Base-by-base conservation (phyloP, 2,329 filamentous ascomycete species). In the Fusarium brachygibbosum region DNA sequence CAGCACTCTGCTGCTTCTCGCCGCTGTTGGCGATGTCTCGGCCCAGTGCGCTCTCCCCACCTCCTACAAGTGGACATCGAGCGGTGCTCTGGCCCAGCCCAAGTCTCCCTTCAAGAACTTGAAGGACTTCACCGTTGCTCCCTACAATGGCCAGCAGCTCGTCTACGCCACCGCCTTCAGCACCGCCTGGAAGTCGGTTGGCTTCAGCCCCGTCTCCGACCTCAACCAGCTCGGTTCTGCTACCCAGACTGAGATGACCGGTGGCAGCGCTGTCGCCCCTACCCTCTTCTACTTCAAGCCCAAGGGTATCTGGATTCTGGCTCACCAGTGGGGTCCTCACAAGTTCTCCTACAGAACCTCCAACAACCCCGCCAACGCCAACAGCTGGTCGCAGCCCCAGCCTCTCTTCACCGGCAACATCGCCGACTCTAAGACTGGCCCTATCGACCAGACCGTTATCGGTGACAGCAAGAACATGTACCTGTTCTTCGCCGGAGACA, bases 401-500 rank as follows among this genome's bases (percentile, higher is more conserved):
- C 17, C 59, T 37, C 35, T 63, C 9, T 63, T 63, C 48, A 63
- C 58, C 7, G 59, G 59, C 23, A 4, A 4, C 0, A 63, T 63
- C 2, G 13, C 34, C 57, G 16, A 2, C 13, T 42, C 58, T 0
- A 3, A 1, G 1, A 37, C 85, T 0, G 87, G 87, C 1, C 74
- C 81, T 13, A 90, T 91, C 63, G 88, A 91, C 76, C 88, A 90
- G 78, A 87, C 87, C 0, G 68, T 91, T 58, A 91, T 91, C 66
- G 87, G 86, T 40, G 89, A 91, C 76, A 78, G 77, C 74, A 77
- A 75, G 9, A 85, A 86, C 78, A 90, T 90, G 87, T 90, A 90
- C 70, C 80, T 91, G 6, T 91, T 91, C 84, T 91, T 91, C 70
- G 82, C 84, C 0, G 89, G 88, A 10, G 89, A 91, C 78, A 90